Percentiles rank a stretch among this genome's conserved stretches.
These are phyloP conservation scores for Geranium brycei DNA, from an alignment of 345 rosid genomes.

Conservation along the genomic window DNA sequence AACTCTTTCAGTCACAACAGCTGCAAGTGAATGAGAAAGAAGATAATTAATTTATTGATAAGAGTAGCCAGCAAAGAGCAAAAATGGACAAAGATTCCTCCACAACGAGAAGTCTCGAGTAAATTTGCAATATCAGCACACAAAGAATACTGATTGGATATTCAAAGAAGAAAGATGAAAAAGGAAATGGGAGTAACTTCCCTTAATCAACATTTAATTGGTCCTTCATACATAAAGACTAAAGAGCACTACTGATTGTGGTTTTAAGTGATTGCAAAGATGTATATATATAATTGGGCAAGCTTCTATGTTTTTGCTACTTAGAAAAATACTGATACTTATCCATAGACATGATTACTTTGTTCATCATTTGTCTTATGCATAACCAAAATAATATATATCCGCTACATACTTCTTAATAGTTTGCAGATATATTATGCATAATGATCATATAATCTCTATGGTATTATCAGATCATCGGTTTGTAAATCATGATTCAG, in stretches of 20 bases:
- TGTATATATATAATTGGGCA: not conserved
- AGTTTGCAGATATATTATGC: not conserved
- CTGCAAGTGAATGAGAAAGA: slow-evolving; percentile 28
- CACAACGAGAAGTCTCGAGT: not conserved
- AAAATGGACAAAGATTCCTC: not conserved
- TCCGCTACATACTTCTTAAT: not conserved
- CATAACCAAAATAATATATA: not conserved
- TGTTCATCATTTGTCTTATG: not conserved
- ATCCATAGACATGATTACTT: no score
- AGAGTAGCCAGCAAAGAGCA: not conserved
- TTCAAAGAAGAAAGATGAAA: not conserved
- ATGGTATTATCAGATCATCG: no score
- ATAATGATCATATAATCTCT: no score
- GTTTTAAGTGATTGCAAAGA: not conserved
- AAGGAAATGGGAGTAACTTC: not conserved
- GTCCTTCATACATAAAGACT: not conserved
- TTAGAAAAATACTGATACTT: no score
- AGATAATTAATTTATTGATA: not conserved
- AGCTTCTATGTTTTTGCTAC: not conserved
- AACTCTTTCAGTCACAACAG: slow-evolving; percentile 81
- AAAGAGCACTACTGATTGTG: not conserved
- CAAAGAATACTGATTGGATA: not conserved
- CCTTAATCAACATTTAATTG: not conserved
- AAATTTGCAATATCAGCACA: not conserved
- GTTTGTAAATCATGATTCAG: no score